These are phyloP conservation scores for Ophiostoma novo-ulmi DNA, from an alignment of 2,329 filamentous ascomycete species.

Conservation along the genomic window DNA sequence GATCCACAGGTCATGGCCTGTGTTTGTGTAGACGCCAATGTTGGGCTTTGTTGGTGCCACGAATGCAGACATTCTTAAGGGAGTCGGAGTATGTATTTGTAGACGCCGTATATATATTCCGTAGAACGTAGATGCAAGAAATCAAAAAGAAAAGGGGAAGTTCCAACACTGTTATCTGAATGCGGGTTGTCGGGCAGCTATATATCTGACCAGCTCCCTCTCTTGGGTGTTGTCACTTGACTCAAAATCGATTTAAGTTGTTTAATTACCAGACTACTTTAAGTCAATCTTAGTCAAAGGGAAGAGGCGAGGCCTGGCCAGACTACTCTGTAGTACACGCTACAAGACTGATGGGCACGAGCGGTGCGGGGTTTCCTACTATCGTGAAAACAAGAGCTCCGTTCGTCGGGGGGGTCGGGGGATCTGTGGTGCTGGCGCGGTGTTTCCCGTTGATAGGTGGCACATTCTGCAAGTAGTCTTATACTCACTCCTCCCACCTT, in stretches of 20 bases:
- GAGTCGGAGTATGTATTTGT: neutral
- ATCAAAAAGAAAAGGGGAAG: neutral
- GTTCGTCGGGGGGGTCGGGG: conserved; percentile 1
- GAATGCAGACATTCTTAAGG: neutral
- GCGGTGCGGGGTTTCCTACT: conserved; percentile 4
- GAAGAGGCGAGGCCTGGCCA: conserved; percentile 5
- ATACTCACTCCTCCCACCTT: neutral
- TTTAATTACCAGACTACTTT: neutral
- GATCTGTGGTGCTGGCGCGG: conserved; percentile 1
- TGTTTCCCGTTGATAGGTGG: conserved; percentile 1
- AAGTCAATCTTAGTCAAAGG: neutral
- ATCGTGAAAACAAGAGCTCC: conserved; percentile 10
- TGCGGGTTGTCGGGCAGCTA: neutral
- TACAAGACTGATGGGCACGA: neutral
- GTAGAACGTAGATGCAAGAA: neutral
- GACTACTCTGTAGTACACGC: neutral
- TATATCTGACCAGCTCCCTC: neutral
- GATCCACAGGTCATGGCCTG: conserved; percentile 85
- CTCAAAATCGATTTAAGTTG: neutral
- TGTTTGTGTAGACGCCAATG: conserved; percentile 95
- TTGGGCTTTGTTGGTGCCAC: conserved; percentile 62
- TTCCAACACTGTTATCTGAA: neutral
- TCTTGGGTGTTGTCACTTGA: neutral
- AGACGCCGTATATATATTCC: neutral
- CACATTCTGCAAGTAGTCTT: neutral